Evolutionary conservation across 495 filamentous ascomycete genomes (phyloP), one percentile per base, ranked within the genome.

Genomic region (Xylaria bambusicola): DNA sequence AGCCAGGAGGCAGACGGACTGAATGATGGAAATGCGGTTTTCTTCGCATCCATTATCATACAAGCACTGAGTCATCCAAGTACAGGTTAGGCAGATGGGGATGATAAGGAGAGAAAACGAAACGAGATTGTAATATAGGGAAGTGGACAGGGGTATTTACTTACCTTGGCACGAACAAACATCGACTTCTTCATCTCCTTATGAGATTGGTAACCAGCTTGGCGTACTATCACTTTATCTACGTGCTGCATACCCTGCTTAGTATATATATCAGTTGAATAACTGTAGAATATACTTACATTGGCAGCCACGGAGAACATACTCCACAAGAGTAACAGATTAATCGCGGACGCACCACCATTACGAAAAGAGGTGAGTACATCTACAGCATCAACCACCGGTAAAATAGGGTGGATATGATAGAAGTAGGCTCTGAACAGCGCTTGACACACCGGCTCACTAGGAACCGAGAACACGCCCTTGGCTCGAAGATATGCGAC

Each of bases 401-500:
- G 76, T 27, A 76, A 49, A 13, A 75, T 65, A 7, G 75, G 70
- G 58, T 78, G 73, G 10, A 78, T 72, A 55, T 77, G 67, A 26
- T 66, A 56, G 41, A 78, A 70, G 42, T 47, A 47, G 4, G 44
- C 44, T 47, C 15, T 47, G 10, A 47, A 27, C 23, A 47, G 44
- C 15, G 44, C 44, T 7, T 47, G 44, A 23, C 44, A 47, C 23
- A 47, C 44, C 2, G 21, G 44, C 23, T 27, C 44, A 27, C 44
- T 47, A 24, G 44, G 44, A n/a, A 47, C 23, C 23, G 23, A 24
- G 23, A 47, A 47, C 15, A 47, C 44, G 23, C 44, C 44, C n/a
- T 47, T 47, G 0, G 44, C 23, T 47, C 44, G 44, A n/a, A 47
- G 44, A 47, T 47, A 47, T 5, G 44, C 44, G 20, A 47, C 44